Conservation (phyloP, 768 basidiomycete genomes). For the Termitomyces sp. region DNA sequence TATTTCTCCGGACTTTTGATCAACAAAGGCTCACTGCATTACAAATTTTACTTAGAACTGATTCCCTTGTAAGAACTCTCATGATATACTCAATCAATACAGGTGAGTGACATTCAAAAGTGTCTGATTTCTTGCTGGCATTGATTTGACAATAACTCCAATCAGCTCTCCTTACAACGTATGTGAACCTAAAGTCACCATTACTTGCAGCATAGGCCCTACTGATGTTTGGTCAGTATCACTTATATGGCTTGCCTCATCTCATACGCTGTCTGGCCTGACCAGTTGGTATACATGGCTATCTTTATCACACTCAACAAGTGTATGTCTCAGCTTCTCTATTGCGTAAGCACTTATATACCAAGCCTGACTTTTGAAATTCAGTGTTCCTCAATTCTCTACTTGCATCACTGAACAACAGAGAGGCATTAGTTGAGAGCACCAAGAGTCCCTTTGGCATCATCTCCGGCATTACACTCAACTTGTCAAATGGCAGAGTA, state of each 20-base stretch:
- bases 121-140: too few relatives aligned
- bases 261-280: slow-evolving; percentile 18
- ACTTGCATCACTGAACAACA: slow-evolving; percentile 18
- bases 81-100: slow-evolving; percentile 14
- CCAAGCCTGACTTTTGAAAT: background rate
- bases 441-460: background rate
- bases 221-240: too few relatives aligned
- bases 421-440: slow-evolving; percentile 9
- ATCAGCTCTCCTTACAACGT: slow-evolving; percentile 15
- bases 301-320: slow-evolving; percentile 20
- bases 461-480: background rate
- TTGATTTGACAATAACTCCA: background rate
- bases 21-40: background rate
- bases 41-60: background rate
- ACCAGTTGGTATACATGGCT: slow-evolving; percentile 16
- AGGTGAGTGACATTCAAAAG: background rate
- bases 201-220: too few relatives aligned
- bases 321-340: slow-evolving; percentile 6
- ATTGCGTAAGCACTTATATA: too few relatives aligned
- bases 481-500: too few relatives aligned
- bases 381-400: slow-evolving; percentile 20
- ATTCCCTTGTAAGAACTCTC: slow-evolving; percentile 6
- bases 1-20: too few relatives aligned
- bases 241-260: slow-evolving; percentile 7
- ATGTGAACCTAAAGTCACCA: background rate